Percentiles rank a stretch among this genome's conserved stretches.
Evolutionary conservation across 805 yeast species (phyloP).

Genomic region (Scheffersomyces lignosus): DNA sequence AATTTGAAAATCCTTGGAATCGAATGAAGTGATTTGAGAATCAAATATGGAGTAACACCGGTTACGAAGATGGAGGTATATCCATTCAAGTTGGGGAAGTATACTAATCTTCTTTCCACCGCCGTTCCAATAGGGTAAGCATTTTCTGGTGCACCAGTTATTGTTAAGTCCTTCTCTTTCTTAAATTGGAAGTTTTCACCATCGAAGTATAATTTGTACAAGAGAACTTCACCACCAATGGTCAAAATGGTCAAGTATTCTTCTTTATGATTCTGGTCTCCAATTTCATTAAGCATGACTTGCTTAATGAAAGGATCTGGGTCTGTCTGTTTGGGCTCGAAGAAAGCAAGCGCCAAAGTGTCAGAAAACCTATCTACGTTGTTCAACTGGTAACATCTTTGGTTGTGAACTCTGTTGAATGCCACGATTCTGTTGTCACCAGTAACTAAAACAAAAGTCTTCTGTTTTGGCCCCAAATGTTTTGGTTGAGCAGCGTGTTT

Average conservation of each 20-base stretch:
- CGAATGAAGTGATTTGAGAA: conserved; percentile 65
- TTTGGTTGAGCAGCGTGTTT: conserved; percentile 3
- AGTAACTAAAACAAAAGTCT: conserved; percentile 63
- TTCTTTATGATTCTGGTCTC: conserved; percentile 53
- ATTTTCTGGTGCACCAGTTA: conserved; percentile 81
- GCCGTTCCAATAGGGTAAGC: conserved; percentile 68
- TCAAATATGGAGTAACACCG: conserved; percentile 69
- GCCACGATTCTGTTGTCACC: conserved; percentile 74
- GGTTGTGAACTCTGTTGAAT: conserved; percentile 55
- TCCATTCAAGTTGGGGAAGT: conserved; percentile 58
- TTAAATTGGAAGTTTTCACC: conserved; percentile 41
- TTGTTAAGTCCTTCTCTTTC: conserved; percentile 45
- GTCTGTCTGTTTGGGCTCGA: conserved; percentile 50
- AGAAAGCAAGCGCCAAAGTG: conserved; percentile 41
- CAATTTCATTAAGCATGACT: conserved; percentile 60
- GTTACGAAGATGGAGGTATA: conserved; percentile 65
- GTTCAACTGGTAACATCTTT: conserved; percentile 53
- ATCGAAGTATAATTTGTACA: conserved; percentile 60
- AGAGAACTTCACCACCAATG: conserved; percentile 74
- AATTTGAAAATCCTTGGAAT: conserved; percentile 66
- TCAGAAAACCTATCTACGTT: conserved; percentile 50
- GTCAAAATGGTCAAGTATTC: conserved; percentile 73
- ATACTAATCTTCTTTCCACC: conserved; percentile 66
- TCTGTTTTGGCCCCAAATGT: conserved; percentile 28
- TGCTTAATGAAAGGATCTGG: conserved; percentile 79